Evolutionary conservation across 2,329 filamentous ascomycete genomes (phyloP), one percentile per base, ranked within the genome.

Genomic region (Penicillium sp.): DNA sequence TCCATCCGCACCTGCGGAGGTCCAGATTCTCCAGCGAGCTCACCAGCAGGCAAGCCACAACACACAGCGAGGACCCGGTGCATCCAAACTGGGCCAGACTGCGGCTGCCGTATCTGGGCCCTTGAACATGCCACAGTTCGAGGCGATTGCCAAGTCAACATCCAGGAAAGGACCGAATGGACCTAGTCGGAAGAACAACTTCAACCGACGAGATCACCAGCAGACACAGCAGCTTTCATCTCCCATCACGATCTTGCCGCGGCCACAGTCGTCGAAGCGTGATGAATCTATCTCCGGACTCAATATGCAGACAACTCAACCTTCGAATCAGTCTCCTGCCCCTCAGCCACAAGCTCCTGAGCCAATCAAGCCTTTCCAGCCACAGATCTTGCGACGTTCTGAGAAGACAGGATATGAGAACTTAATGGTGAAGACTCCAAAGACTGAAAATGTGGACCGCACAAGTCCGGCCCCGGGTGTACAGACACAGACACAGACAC

Each of bases 371-470:
- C 72, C 76, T 13, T 84, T 83, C 60, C 81, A 82, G 56, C 81
- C 81, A 9, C 80, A 82, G 54, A 83, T 84, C 26, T 66, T 84
- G 19, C 81, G 81, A 58, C 79, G 81, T 3, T 79, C 81, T 26
- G 76, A 79, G 49, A 78, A 71, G 55, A 59, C 61, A 6, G 70
- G 69, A 29, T 61, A 71, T 24, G 70, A 74, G 24, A 64, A 60
- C 21, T 57, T 68, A 56, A 60, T 73, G 57, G 52, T 52, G 24
- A 43, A 51, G 21, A 22, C 55, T 4, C 46, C 58, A 6, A 58
- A 56, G 19, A n/a, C 45, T 24, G 49, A 54, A 24, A 33, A 24
- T 7, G 19, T 27, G 19, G 59, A 62, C 37, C 61, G 49, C 11
- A 65, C 62, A 33, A 42, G 39, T 13, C 39, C 39, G 5, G 39